phyloP scores from a whole-genome alignment of 352 stramenopile species.

The Plasmopara viticola region DNA sequence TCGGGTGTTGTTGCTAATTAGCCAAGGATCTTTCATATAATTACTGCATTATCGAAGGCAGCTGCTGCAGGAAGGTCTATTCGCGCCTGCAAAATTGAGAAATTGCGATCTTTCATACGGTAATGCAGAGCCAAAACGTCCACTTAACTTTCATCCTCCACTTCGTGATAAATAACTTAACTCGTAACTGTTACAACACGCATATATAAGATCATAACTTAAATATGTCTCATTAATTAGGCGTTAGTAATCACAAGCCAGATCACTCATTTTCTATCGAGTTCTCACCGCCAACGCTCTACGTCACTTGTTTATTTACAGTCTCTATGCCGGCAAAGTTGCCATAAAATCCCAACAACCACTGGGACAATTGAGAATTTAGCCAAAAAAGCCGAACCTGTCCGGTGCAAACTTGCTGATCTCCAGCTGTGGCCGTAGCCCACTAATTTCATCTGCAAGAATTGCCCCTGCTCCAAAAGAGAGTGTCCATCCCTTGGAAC shows the following conservation, averaged over 20 bases:
- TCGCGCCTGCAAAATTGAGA: too few species aligned
- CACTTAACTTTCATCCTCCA: too few species aligned
- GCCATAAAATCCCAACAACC: slow-evolving; percentile 15
- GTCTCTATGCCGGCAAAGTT: slow-evolving; percentile 16
- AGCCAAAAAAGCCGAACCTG: slow-evolving; percentile 71
- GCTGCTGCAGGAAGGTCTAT: too few species aligned
- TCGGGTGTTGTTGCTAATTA: too few species aligned
- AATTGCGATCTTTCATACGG: too few species aligned
- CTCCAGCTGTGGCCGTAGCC: slow-evolving; percentile 67
- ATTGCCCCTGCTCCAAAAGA: slow-evolving; percentile 73
- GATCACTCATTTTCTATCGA: slow-evolving; percentile 27
- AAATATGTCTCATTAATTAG: neutral
- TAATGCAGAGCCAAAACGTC: too few species aligned
- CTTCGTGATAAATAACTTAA: too few species aligned
- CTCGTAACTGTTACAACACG: too few species aligned
- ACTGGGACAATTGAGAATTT: slow-evolving; percentile 9
- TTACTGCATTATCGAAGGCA: too few species aligned
- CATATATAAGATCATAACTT: neutral
- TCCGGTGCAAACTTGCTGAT: slow-evolving; percentile 78
- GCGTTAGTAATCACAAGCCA: slow-evolving; percentile 6
- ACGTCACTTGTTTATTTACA: slow-evolving; percentile 9
- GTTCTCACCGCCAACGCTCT: slow-evolving; percentile 3
- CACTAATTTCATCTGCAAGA: slow-evolving; percentile 77
- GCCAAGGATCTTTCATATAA: too few species aligned
- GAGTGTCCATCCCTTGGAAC: slow-evolving; percentile 81